phyloP scores from a whole-genome alignment of 2,329 filamentous ascomycete genomes.

The Xylariomycetidae sp. region DNA sequence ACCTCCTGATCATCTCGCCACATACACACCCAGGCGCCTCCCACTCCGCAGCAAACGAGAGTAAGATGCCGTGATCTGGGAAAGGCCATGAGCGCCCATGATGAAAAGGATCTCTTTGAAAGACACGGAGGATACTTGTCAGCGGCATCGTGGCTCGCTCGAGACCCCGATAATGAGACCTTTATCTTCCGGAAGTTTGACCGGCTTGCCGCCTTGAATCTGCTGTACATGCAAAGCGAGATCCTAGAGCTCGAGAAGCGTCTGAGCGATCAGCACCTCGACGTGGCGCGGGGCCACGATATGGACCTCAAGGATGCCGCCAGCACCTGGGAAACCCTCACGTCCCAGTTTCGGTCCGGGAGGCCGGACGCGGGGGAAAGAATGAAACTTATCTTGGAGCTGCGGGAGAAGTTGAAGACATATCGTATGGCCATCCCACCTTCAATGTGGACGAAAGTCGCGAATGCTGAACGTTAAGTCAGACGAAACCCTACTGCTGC shows the following conservation, averaged over 20 bases:
- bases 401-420: slow-evolving; percentile 2
- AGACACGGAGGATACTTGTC: no score
- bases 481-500: slow-evolving; percentile 9
- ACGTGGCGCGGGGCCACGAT: no score
- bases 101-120: no score
- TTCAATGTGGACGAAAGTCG: no score
- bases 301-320: slow-evolving; percentile 1
- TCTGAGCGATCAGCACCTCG: no score
- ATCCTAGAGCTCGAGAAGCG: slow-evolving; percentile 5
- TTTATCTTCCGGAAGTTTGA: slow-evolving; percentile 9
- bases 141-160: slow-evolving; percentile 6
- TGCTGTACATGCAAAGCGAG: slow-evolving; percentile 7
- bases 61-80: no score
- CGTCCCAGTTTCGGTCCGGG: background rate
- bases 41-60: no score
- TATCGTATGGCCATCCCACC: slow-evolving; percentile 2
- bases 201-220: slow-evolving; percentile 4
- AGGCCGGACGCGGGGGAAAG: background rate
- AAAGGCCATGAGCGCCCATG: no score
- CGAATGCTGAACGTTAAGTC: no score
- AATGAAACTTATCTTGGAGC: background rate
- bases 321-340: slow-evolving; percentile 5
- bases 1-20: no score
- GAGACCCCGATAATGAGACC: slow-evolving; percentile 5
- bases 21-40: no score